phyloP scores from a whole-genome alignment of 2,329 filamentous ascomycete species.

The Neobulgaria alba region DNA sequence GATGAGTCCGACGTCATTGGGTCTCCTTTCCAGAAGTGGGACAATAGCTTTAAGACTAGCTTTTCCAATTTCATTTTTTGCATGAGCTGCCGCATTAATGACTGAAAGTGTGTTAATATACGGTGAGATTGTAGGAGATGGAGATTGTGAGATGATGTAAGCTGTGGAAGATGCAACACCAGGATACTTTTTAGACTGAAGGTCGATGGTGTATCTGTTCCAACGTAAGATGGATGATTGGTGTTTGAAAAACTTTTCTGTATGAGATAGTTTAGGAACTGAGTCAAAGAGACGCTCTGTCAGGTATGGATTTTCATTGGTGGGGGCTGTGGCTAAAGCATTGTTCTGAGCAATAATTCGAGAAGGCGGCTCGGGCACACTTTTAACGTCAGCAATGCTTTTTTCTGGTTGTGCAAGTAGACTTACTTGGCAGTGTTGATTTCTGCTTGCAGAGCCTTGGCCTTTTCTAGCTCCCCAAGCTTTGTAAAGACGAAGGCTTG shows the following conservation, averaged over 20 bases:
- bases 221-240: slow-evolving; percentile 53
- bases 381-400: slow-evolving; percentile 31
- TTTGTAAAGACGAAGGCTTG: slow-evolving; percentile 64
- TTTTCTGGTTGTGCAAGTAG: slow-evolving; percentile 2
- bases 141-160: slow-evolving; percentile 34
- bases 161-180: slow-evolving; percentile 47
- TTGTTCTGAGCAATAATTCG: slow-evolving; percentile 62
- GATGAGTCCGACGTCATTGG: slow-evolving; percentile 71
- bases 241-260: slow-evolving; percentile 63
- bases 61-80: slow-evolving; percentile 54
- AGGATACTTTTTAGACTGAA: slow-evolving; percentile 58
- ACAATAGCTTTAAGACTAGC: slow-evolving; percentile 62
- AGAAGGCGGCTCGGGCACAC: slow-evolving; percentile 59
- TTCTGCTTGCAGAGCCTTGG: slow-evolving; percentile 51
- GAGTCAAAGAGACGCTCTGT: slow-evolving; percentile 53
- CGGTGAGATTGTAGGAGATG: slow-evolving; percentile 40
- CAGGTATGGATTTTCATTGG: slow-evolving; percentile 56
- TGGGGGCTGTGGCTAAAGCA: slow-evolving; percentile 34
- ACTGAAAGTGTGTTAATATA: slow-evolving; percentile 49
- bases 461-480: slow-evolving; percentile 58
- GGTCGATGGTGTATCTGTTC: slow-evolving; percentile 55
- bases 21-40: slow-evolving; percentile 61
- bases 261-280: slow-evolving; percentile 41
- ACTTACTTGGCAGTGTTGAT: slow-evolving; percentile 54
- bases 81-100: slow-evolving; percentile 66